Evolutionary conservation across 768 basidiomycete species (phyloP).

Genomic region (Hygrophorus pudorinus): DNA sequence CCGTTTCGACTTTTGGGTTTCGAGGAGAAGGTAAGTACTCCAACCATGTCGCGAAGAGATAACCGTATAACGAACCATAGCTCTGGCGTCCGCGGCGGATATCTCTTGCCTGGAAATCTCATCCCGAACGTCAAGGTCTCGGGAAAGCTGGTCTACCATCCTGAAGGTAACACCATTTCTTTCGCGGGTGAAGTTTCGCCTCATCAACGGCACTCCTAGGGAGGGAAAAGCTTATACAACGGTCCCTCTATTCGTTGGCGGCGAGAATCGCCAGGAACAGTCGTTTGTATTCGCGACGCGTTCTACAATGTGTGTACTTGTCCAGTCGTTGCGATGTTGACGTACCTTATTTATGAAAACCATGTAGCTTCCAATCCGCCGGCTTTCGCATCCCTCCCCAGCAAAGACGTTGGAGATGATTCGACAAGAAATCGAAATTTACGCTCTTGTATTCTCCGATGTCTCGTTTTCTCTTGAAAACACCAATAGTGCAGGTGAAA

Average conservation of each 20-base stretch:
- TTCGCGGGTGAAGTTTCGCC: not conserved
- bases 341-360: slow-evolving; percentile 5
- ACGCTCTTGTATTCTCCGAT: slow-evolving; percentile 62
- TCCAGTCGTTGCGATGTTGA: slow-evolving; percentile 1
- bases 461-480: slow-evolving; percentile 65
- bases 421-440: slow-evolving; percentile 60
- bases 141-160: slow-evolving; percentile 67
- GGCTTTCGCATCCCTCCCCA: slow-evolving; percentile 55
- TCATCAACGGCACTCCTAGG: slow-evolving; percentile 28
- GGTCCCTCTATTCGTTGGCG: slow-evolving; percentile 73
- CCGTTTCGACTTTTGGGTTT: slow-evolving; percentile 71
- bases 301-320: slow-evolving; percentile 84
- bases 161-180: slow-evolving; percentile 45
- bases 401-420: slow-evolving; percentile 55
- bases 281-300: slow-evolving; percentile 75
- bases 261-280: slow-evolving; percentile 66
- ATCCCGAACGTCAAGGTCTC: slow-evolving; percentile 55
- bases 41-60: not conserved
- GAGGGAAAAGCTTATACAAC: slow-evolving; percentile 53
- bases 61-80: slow-evolving; percentile 27
- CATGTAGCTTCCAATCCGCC: slow-evolving; percentile 71
- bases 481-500: slow-evolving; percentile 27
- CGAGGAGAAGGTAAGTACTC: slow-evolving; percentile 73
- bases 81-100: slow-evolving; percentile 76
- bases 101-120: slow-evolving; percentile 74